Evolutionary conservation across 1,284 basidiomycete genomes (phyloP), one percentile per base, ranked within the genome.

Genomic region (Boletus austroedulis): DNA sequence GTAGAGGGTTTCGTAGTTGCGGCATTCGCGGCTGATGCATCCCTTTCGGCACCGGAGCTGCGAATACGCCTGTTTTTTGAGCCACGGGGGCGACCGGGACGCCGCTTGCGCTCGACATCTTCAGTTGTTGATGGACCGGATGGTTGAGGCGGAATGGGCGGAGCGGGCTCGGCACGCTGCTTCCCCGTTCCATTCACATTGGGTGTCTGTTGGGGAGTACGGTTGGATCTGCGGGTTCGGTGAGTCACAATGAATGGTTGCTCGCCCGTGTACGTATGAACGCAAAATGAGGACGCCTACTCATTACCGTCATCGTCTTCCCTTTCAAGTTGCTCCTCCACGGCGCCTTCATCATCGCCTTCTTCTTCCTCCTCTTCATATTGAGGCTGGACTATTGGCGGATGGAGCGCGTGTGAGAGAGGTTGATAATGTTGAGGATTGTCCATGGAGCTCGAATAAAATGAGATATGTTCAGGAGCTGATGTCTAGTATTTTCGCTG

Each of bases 341-440:
- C 83, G 47, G 80, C 73, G n/a, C 82, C 85, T 63, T 86, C 86
- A 53, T 90, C 86, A 46, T 86, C 83, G 54, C 85, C 83, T 54
- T 86, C 80, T 44, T 68, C 67, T 44, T 68, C 67, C 21, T 67
- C 62, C 29, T 67, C 65, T 49, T 69, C 66, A 66, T 67, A 75
- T 62, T 74, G 78, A 31, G 69, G 65, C 59, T 74, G 76, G 50
- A 67, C 61, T 56, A 75, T 74, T 55, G 82, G 83, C 3, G 84
- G 86, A 70, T 88, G 77, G 50, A 90, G 78, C 50, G 88, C 89
- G 76, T 89, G 85, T 59, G 88, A 90, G 66, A 90, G 79, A 45
- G 88, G 85, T 63, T 89, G 87, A 75, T 90, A 90, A 67, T 87
- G 84, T 71, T 89, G 87, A 57, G 85, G 83, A 69, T 87, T 86